Percentiles rank a stretch among this genome's conserved stretches.
Evolutionary conservation across 306 rosid genomes (phyloP).

Genomic region (Quercus mongolica): DNA sequence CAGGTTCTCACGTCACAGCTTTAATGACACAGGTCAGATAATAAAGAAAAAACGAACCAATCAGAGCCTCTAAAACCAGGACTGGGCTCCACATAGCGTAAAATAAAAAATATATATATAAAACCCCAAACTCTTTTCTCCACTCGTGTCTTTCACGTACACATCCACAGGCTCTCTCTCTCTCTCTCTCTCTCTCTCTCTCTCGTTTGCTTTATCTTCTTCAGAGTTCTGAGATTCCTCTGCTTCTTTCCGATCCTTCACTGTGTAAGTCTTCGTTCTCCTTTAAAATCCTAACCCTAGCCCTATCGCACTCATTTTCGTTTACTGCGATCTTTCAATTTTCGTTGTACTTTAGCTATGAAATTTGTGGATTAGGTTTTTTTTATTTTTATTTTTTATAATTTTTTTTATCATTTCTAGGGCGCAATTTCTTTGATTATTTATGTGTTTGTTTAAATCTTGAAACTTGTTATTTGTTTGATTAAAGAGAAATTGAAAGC

Average conservation of each 20-base stretch:
- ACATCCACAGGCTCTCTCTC: not conserved
- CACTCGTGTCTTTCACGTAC: not conserved
- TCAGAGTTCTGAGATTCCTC: conserved; percentile 18
- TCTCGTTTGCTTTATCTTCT: conserved; percentile 20
- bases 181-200: conserved; percentile 2
- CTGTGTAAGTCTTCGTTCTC: conserved; percentile 20
- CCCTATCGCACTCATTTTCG: not conserved
- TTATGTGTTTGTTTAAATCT: too few relatives aligned
- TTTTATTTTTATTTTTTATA: not conserved
- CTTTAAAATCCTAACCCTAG: not conserved
- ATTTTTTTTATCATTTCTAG: not conserved
- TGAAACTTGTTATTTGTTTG: too few relatives aligned
- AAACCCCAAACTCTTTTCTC: conserved; percentile 9
- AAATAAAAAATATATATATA: too few relatives aligned
- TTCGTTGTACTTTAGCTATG: not conserved
- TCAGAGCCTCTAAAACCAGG: not conserved
- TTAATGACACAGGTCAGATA: not conserved
- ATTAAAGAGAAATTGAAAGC: too few relatives aligned
- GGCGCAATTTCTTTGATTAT: too few relatives aligned
- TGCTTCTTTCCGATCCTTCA: conserved; percentile 8
- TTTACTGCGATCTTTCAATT: not conserved
- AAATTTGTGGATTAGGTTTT: conserved; percentile 25
- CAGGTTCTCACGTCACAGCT: not conserved
- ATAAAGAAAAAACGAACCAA: not conserved
- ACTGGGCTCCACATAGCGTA: not conserved